phyloP scores from a whole-genome alignment of 1,284 basidiomycete species.

The Marasmius fiardii region DNA sequence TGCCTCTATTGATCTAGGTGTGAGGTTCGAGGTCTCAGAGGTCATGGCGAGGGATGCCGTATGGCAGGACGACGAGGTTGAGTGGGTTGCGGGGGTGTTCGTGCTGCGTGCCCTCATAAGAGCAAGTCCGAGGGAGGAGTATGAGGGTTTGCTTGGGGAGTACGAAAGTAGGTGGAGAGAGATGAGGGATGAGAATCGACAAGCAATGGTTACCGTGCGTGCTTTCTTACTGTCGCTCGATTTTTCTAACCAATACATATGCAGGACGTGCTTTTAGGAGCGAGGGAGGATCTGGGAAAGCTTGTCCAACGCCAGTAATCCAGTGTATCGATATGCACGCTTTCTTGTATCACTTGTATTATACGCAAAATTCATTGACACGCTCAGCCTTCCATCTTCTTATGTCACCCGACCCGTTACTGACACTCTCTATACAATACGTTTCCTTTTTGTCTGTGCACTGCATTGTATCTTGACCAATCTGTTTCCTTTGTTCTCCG shows the following conservation, averaged over 20 bases:
- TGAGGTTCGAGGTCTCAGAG: slow-evolving; percentile 47
- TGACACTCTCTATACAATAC: too few relatives aligned
- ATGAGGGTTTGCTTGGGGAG: slow-evolving; percentile 44
- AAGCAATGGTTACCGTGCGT: slow-evolving; percentile 51
- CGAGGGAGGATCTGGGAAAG: slow-evolving; percentile 42
- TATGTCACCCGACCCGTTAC: too few relatives aligned
- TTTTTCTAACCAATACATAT: neutral
- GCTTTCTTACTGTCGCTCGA: slow-evolving; percentile 3
- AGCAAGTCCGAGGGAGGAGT: slow-evolving; percentile 44
- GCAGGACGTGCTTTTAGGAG: slow-evolving; percentile 42
- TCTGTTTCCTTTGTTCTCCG: too few relatives aligned
- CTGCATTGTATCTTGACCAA: too few relatives aligned
- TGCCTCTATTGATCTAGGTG: slow-evolving; percentile 50
- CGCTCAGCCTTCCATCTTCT: too few relatives aligned
- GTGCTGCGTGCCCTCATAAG: slow-evolving; percentile 51
- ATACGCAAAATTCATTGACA: too few relatives aligned
- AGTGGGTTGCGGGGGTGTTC: slow-evolving; percentile 59
- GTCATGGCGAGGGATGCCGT: slow-evolving; percentile 55
- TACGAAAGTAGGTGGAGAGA: slow-evolving; percentile 63
- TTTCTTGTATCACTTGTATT: too few relatives aligned
- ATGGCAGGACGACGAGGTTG: slow-evolving; percentile 59
- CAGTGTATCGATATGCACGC: too few relatives aligned
- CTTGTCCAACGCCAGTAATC: slow-evolving; percentile 15
- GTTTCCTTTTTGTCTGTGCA: too few relatives aligned
- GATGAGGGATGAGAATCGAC: slow-evolving; percentile 57